Base-by-base conservation (phyloP, 768 basidiomycete species). In the Infundibulicybe gibba region DNA sequence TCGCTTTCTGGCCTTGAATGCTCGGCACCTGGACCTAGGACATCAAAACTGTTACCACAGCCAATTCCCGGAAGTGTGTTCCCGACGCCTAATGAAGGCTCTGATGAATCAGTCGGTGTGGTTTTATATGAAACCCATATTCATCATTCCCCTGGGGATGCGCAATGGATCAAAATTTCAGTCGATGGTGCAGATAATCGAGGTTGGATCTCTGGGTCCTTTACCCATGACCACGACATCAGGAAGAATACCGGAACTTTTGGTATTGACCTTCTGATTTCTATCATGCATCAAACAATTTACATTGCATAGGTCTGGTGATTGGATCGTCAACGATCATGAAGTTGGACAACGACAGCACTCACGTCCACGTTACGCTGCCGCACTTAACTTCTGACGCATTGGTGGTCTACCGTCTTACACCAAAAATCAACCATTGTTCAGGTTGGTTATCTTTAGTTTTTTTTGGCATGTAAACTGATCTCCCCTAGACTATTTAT, bases 61-160 rank as follows among this genome's bases (percentile, higher is more conserved):
- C 81, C 85, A 19, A 54, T 70, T 9, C 67, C 71, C 10, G 78
- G 72, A 2, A 64, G 62, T 35, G 61, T 68, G 10, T 90, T 90
- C 54, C 90, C 88, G 5, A 65, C 77, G 0, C 84, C 87, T 12
- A 62, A 77, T 13, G 81, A 85, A 61, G 88, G 88, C 0, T 61
- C 76, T 0, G 85, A 87, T 44, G 87, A 91, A 59, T 85, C 83
- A 8, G 87, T 89, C 47, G 87, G 86, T 0, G 68, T 85, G 1
- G 83, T 83, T 3, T 64, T 83, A 19, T 88, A 78, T 55, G 82
- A 85, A 56, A 76, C 74, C 9, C 63, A 71, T 34, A 37, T 84
- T 35, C 45, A 51, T 14, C 33, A 48, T 17, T 30, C 49, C 31
- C 51, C 47, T 41, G 53, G 33, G 30, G 37, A 32, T 4, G 32